Evolutionary conservation across 2,329 filamentous ascomycete species (phyloP).

Genomic region (Colletotrichum sp.): DNA sequence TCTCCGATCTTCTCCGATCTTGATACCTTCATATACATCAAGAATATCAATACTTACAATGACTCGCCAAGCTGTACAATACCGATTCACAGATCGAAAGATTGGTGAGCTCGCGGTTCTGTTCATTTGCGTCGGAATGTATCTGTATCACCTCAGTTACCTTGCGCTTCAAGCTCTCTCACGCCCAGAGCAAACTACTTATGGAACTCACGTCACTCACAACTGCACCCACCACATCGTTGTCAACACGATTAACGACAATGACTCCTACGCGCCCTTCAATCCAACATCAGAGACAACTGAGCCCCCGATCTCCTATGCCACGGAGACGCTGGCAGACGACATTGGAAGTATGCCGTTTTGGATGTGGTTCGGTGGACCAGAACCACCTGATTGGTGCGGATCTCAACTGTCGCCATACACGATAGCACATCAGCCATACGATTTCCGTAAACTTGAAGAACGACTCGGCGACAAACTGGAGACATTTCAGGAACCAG

Average conservation of each 20-base stretch:
- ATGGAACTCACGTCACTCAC: background rate
- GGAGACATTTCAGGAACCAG: background rate
- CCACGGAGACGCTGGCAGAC: background rate
- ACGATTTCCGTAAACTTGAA: background rate
- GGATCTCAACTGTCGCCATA: background rate
- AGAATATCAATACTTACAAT: background rate
- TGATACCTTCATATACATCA: background rate
- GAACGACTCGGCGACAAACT: background rate
- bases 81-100: background rate
- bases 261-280: background rate
- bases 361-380: background rate
- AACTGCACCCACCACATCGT: background rate
- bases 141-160: background rate
- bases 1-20: background rate
- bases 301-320: background rate
- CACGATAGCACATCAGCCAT: background rate
- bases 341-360: background rate
- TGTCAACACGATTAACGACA: background rate
- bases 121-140: background rate
- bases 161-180: background rate
- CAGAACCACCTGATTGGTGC: background rate
- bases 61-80: background rate
- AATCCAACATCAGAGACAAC: background rate
- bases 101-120: background rate
- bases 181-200: background rate